Evolutionary conservation across 176 grass and related monocot genomes (phyloP).

Genomic region (Aegilops umbellulata): DNA sequence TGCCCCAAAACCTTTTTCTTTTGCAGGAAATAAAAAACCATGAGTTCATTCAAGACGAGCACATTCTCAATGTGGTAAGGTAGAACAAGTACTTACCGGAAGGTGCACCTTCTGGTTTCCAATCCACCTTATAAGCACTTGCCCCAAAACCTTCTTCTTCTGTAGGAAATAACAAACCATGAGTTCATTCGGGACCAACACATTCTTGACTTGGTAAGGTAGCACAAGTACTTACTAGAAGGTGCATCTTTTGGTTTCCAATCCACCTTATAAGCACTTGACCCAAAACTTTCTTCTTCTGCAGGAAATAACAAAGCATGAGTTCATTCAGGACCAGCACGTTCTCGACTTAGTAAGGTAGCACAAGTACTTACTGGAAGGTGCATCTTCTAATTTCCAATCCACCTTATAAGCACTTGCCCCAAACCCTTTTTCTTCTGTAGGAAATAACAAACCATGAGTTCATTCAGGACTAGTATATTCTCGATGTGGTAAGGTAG

Average conservation of each 20-base stretch:
- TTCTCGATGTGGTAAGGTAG: background rate
- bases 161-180: background rate
- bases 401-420: background rate
- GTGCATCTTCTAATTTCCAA: background rate
- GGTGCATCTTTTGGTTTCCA: background rate
- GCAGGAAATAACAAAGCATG: background rate
- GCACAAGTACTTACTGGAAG: background rate
- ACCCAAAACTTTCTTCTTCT: background rate
- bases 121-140: background rate
- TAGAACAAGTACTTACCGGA: background rate
- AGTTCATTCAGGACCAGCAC: background rate
- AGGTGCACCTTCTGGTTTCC: background rate
- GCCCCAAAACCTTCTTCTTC: background rate
- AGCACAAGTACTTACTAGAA: background rate
- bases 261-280: background rate
- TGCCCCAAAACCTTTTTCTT: background rate
- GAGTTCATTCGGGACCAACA: background rate
- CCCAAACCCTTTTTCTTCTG: background rate
- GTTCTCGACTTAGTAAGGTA: background rate
- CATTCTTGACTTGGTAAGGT: background rate
- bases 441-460: background rate
- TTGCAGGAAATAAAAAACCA: background rate
- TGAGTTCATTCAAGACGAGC: background rate
- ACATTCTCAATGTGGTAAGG: background rate
- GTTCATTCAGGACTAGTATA: background rate